A percentile compares a stretch with the other conserved stretches of the same genome.
Conservation (phyloP, 371 early-diverging fungal genomes). For the Vairimorpha ceranae region DNA sequence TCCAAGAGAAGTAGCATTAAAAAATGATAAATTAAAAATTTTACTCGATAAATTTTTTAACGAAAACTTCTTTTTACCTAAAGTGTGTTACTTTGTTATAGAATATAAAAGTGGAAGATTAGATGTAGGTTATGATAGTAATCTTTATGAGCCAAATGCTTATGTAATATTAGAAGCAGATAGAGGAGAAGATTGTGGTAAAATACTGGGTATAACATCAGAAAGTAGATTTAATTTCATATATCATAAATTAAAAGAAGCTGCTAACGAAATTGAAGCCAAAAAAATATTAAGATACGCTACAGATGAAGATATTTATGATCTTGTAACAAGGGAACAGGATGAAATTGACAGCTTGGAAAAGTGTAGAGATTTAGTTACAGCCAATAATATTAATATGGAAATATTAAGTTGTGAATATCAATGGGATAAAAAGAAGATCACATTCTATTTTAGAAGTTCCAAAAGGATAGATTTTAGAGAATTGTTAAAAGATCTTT, state of each 20-base stretch:
- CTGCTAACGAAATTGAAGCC: conserved; percentile 36
- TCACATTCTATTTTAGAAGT: conserved; percentile 62
- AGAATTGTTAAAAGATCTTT: conserved; percentile 88
- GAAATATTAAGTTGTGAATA: conserved; percentile 61
- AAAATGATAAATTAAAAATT: background rate
- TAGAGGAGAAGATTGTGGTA: conserved; percentile 63
- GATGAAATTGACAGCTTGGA: conserved; percentile 47
- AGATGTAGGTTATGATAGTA: conserved; percentile 32
- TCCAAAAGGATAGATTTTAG: conserved; percentile 81
- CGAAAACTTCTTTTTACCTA: background rate
- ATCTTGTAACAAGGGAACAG: conserved; percentile 46
- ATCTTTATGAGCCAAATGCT: conserved; percentile 9
- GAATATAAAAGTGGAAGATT: conserved; percentile 57
- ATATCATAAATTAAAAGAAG: conserved; percentile 34
- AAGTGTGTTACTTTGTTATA: conserved; percentile 46
- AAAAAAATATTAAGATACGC: conserved; percentile 60
- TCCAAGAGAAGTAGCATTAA: background rate
- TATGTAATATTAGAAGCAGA: conserved; percentile 64
- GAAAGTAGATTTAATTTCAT: conserved; percentile 20
- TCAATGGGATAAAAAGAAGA: conserved; percentile 64
- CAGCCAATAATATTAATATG: conserved; percentile 52
- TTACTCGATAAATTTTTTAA: background rate
- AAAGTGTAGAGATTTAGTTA: conserved; percentile 47
- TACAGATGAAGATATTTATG: conserved; percentile 45
- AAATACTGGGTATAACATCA: conserved; percentile 15